Evolutionary conservation across 495 filamentous ascomycete species (phyloP), one percentile per base, ranked within the genome.

Genomic region (Hypoxylon fuscum): DNA sequence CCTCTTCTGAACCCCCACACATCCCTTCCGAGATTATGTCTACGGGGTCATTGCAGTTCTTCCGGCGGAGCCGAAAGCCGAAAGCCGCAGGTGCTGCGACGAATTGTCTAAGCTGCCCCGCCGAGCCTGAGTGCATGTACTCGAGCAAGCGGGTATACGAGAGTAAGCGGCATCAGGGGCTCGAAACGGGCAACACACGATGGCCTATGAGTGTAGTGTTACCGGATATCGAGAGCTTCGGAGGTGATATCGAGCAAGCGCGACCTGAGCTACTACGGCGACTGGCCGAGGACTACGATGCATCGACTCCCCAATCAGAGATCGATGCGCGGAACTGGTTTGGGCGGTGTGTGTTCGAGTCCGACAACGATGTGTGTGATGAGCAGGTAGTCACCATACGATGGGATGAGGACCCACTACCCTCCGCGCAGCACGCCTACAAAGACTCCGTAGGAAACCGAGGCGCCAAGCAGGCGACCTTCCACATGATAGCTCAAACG

Each of bases 401-500:
- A 1, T 98, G 95, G 93, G 87, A 92, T 32, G 87, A 89, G 18
- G 86, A 89, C 53, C 78, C 78, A 0, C 40, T 81, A 17, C 43
- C 66, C 2, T 14, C 53, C 14, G 14, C 41, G 2, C 22, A 20
- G 5, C 6, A 18, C 22, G 12, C 46, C 2, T 21, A 23, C 20
- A 38, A 49, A 1, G 70, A 68, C 22, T 43, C 54, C 1, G 45
- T 72, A 17, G 64, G 65, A 10, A 78, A 77, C 29, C 83, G 85
- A 49, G 87, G 85, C 5, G 84, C 90, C 10, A 98, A 97, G 74
- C 92, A 87, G 12, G 95, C 96, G 0, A 85, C 84, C 5, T 89
- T 98, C 73, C 94, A 96, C 71, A 97, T 98, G 95, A 87, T 93
- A 18, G 93, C 93, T 3, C 88, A 90, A 41, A 96, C 94, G 0